These are phyloP conservation scores for Chlorella sp. DNA, from an alignment of 139 green algal genomes.

Conservation along the genomic window DNA sequence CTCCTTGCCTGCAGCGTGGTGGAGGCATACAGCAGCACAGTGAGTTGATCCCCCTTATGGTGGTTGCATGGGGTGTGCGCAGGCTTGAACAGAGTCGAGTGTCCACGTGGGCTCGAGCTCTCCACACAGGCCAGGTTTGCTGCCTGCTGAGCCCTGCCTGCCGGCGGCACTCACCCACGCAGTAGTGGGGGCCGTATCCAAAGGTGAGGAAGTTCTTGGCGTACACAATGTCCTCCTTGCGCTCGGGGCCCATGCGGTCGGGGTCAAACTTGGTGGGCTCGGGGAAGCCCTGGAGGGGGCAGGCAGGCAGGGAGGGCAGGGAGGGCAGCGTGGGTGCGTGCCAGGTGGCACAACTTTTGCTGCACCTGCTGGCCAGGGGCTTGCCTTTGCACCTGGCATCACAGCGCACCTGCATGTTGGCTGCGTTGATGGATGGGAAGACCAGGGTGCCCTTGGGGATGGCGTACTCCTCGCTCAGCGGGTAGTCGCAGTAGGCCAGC, in stretches of 20 bases:
- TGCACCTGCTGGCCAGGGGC: no score
- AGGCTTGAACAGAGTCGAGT: no score
- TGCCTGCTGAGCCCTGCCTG: no score
- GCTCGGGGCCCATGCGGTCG: conserved; percentile 81
- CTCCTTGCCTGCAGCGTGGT: conserved; percentile 52
- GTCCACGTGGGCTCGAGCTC: no score
- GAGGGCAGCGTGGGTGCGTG: no score
- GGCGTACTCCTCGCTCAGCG: conserved; percentile 75
- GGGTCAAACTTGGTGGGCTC: conserved; percentile 82
- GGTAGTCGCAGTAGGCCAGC: conserved; percentile 76
- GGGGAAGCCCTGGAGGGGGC: conserved; percentile 82
- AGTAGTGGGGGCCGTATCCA: conserved; percentile 89
- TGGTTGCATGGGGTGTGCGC: no score
- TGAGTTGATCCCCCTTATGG: no score
- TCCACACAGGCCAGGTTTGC: no score
- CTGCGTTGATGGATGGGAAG: conserved; percentile 74
- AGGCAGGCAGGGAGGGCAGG: not conserved
- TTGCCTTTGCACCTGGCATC: not conserved
- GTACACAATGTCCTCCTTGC: conserved; percentile 81
- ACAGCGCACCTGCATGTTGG: conserved; percentile 58
- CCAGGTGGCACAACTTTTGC: not conserved
- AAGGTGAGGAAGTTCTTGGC: conserved; percentile 87
- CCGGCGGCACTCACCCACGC: conserved; percentile 79
- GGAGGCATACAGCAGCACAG: not conserved
- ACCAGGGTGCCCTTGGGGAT: conserved; percentile 82